Evolutionary conservation across 1,284 basidiomycete species (phyloP), one percentile per base, ranked within the genome.

Genomic region (Rhodotorula sp.): DNA sequence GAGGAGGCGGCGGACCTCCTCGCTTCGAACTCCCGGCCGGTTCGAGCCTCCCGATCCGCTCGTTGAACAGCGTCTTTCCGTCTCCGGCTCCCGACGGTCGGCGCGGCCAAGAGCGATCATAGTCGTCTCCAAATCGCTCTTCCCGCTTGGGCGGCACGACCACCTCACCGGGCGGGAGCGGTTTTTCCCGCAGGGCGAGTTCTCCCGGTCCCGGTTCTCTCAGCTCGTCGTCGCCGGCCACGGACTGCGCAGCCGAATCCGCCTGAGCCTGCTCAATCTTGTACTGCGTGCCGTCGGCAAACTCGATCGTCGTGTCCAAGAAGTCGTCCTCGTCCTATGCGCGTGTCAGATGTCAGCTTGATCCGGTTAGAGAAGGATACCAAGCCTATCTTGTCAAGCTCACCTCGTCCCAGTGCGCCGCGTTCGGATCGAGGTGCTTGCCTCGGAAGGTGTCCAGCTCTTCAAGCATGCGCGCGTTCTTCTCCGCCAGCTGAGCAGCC

Each of bases 361-460:
- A 48, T 2, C 46, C 26, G 56, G 0, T 16, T 3, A 0, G 29
- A 3, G 43, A 16, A 31, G 31, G 58, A 56, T 57, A 58, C 51
- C 59, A 26, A 29, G 52, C 20, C 49, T 47, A 65, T 34, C 29
- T 31, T 46, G 21, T 69, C 51, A 64, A 85, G 39, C 90, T 78
- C 71, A 96, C 93, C 86, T 94, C 92, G 78, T 97, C 94, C 94
- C 94, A 97, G 80, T 96, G 92, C 80, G 93, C 91, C 7, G 91
- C 88, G 79, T 94, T 93, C 59, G 93, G 91, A 83, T 95, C 89
- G 60, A 97, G 83, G 82, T 96, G 93, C 3, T 92, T 89, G 0
- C 92, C 92, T 58, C 92, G 87, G 81, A 97, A 97, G 3, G 92
- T 90, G 81, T 96, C 93, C n/a, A 85, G 73, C 18, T 80, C 81